Base-by-base conservation (phyloP, 148 eudicot species). In the Amaranthus palmeri region DNA sequence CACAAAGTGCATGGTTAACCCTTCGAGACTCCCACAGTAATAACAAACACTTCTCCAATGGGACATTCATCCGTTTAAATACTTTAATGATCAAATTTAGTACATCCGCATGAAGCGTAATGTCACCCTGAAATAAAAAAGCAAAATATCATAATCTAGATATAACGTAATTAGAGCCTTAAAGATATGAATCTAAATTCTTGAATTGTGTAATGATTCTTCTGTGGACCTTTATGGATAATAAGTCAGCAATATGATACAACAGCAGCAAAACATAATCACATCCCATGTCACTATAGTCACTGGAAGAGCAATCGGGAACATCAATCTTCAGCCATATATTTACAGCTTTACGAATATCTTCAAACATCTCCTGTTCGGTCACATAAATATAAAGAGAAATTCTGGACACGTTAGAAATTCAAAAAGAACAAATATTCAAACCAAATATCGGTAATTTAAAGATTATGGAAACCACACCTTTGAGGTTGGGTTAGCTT, bases 1-100 rank as follows among this genome's bases (percentile, higher is more conserved):
- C 83, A 82, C 99, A 95, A 64, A 95, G 92, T 56, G 90, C 89
- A 79, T 95, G 97, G 61, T 83, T 83, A 61, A 95, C 87, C 78
- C 99, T 91, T 78, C 86, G 86, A 65, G 77, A 84, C 77, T 82
- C 86, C 97, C 99, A 95, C 74, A 95, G 77, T 70, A 73, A 74
- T 65, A 80, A 74, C 74, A 91, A 64, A 74, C 81, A 81, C 81
- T 91, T 85, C 48, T 77, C 80, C 44, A 74, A 36, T 13, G 92
- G 68, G 72, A 83, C 25, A 75, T 82, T 78, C 84, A 78, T 89
- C 84, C 71, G 72, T 65, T 77, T 80, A 65, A 83, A 82, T 49
- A 83, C 74, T 82, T 81, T 85, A 25, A 95, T 72, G 49, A 95
- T 78, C 76, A 88, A 76, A 77, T 76, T 77, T 69, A 85, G 83